Percentiles rank a stretch among this genome's conserved stretches.
Evolutionary conservation across 2,329 filamentous ascomycete species (phyloP).

Genomic region (Aspergillus pseudoterreus): DNA sequence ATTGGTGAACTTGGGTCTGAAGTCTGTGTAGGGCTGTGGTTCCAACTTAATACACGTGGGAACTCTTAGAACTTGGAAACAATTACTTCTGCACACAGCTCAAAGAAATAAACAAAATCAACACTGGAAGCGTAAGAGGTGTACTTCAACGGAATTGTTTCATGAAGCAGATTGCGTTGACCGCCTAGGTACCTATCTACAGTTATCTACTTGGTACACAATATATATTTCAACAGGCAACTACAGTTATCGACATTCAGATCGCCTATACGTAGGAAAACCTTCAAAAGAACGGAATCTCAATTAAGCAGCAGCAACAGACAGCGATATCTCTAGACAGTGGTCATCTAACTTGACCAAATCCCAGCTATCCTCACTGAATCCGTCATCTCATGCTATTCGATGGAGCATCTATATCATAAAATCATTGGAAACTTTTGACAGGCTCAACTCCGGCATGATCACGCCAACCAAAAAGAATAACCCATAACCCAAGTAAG

Average conservation of each 20-base stretch:
- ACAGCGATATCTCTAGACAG: slow-evolving; percentile 34
- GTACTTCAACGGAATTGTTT: too few species aligned
- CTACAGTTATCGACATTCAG: background rate
- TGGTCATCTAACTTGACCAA: slow-evolving; percentile 62
- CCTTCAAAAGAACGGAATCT: slow-evolving; percentile 1
- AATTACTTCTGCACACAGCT: too few species aligned
- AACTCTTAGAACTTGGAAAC: too few species aligned
- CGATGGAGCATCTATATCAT: slow-evolving; percentile 13
- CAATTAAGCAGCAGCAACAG: background rate
- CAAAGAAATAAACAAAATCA: too few species aligned
- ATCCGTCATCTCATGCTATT: slow-evolving; percentile 7
- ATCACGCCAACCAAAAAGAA: slow-evolving; percentile 15
- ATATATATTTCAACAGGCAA: too few species aligned
- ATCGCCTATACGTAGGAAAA: background rate
- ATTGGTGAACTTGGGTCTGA: too few species aligned
- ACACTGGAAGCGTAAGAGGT: too few species aligned
- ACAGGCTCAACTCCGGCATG: slow-evolving; percentile 17
- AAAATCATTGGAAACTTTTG: slow-evolving; percentile 13
- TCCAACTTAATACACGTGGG: too few species aligned
- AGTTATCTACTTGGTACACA: too few species aligned
- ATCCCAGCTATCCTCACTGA: slow-evolving; percentile 19
- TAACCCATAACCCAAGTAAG: slow-evolving; percentile 11
- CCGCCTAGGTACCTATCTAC: too few species aligned
- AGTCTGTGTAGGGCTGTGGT: too few species aligned
- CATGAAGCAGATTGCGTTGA: too few species aligned